Percentiles rank a stretch among this genome's conserved stretches.
phyloP scores from a whole-genome alignment of 2,329 filamentous ascomycete genomes.

The Aspergillus versicolor region DNA sequence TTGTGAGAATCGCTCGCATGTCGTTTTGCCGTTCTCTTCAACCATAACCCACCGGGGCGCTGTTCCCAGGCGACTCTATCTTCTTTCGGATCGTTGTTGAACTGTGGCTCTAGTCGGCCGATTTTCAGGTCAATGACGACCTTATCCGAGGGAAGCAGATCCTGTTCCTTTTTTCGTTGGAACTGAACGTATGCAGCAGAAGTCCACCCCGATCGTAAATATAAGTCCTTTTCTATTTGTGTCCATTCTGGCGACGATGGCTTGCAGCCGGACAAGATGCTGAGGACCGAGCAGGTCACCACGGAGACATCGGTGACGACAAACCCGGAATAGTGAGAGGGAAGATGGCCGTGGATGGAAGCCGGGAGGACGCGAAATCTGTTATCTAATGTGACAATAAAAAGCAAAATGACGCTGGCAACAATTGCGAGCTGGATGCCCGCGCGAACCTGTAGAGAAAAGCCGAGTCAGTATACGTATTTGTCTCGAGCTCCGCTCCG shows the following conservation, averaged over 20 bases:
- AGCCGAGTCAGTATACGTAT: constrained; percentile 1
- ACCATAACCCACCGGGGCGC: constrained; percentile 75
- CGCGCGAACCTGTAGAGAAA: constrained; percentile 54
- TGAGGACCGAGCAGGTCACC: constrained; percentile 71
- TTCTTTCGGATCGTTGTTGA: constrained; percentile 54
- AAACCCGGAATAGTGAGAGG: constrained; percentile 77
- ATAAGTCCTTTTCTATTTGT: constrained; percentile 85
- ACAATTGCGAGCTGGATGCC: constrained; percentile 72
- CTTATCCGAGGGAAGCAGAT: constrained; percentile 70
- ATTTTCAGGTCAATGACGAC: constrained; percentile 79
- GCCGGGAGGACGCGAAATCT: constrained; percentile 84
- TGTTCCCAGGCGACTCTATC: constrained; percentile 72
- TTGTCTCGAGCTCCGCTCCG: not conserved
- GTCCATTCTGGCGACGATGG: constrained; percentile 74
- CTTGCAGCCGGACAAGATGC: constrained; percentile 72
- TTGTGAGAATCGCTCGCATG: constrained; percentile 72
- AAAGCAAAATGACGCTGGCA: constrained; percentile 64
- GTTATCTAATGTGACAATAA: constrained; percentile 81
- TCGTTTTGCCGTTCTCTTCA: constrained; percentile 70
- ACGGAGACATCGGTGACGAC: constrained; percentile 85
- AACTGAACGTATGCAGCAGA: constrained; percentile 79
- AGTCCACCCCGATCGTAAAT: constrained; percentile 71
- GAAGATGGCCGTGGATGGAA: constrained; percentile 82
- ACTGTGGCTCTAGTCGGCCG: constrained; percentile 67
- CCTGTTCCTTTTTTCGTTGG: constrained; percentile 80